Evolutionary conservation across 2,329 filamentous ascomycete species (phyloP).

Genomic region (Colletotrichum shisoi): DNA sequence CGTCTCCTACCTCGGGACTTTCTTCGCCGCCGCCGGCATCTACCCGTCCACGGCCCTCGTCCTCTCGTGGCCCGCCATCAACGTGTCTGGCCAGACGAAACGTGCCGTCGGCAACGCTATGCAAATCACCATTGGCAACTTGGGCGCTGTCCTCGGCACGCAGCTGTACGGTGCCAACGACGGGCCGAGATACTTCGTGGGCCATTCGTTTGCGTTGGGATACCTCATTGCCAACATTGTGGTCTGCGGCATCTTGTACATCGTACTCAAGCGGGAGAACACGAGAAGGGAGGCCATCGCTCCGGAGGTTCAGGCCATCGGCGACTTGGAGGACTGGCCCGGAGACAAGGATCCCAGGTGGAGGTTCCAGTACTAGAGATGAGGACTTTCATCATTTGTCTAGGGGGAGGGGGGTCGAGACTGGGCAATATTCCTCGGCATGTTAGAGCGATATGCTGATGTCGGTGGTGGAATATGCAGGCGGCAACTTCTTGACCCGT

Average conservation of each 20-base stretch:
- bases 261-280: conserved; percentile 66
- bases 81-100: conserved; percentile 75
- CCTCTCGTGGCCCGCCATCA: conserved; percentile 75
- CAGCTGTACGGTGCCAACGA: conserved; percentile 71
- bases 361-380: conserved; percentile 66
- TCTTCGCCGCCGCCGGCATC: conserved; percentile 72
- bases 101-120: conserved; percentile 72
- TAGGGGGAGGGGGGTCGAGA: background rate
- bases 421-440: too few species aligned
- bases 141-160: conserved; percentile 73
- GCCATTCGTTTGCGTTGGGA: conserved; percentile 71
- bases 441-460: too few species aligned
- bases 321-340: conserved; percentile 61
- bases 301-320: conserved; percentile 58
- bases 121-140: conserved; percentile 75
- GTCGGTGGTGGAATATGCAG: too few species aligned
- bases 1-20: conserved; percentile 67
- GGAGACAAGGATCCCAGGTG: conserved; percentile 71
- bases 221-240: conserved; percentile 68
- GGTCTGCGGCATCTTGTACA: conserved; percentile 62
- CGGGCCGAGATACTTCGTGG: conserved; percentile 69
- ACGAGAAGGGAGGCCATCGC: conserved; percentile 55
- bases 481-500: too few species aligned
- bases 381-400: too few species aligned
- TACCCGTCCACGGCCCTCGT: conserved; percentile 71